Percentiles rank a stretch among this genome's conserved stretches.
phyloP scores from a whole-genome alignment of 768 basidiomycete species.

The Phanerodontia chrysosporium region DNA sequence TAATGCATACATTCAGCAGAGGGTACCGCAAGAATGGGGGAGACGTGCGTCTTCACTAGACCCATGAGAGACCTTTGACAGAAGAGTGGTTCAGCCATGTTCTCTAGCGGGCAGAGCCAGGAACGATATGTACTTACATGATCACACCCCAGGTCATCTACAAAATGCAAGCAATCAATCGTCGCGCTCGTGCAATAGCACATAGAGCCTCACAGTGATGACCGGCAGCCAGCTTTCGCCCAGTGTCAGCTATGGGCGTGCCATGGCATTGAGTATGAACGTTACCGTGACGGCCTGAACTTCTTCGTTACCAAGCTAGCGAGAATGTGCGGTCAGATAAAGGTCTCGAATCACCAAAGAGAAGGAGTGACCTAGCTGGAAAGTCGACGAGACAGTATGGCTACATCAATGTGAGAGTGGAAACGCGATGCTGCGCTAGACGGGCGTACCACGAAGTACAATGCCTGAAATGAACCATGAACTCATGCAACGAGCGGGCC shows the following conservation, averaged over 20 bases:
- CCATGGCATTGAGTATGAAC: not conserved
- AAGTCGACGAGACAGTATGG: slow-evolving; percentile 63
- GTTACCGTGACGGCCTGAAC: slow-evolving; percentile 51
- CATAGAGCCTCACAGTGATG: slow-evolving; percentile 40
- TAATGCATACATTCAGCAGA: slow-evolving; percentile 16
- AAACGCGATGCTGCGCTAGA: too few species aligned
- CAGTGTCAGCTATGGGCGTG: not conserved
- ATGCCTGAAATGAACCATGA: slow-evolving; percentile 33
- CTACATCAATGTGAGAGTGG: slow-evolving; percentile 27
- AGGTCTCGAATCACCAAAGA: too few species aligned
- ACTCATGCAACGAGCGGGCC: too few species aligned
- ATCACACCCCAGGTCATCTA: not conserved
- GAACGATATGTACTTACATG: not conserved
- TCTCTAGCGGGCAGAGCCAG: not conserved
- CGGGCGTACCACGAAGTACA: slow-evolving; percentile 59
- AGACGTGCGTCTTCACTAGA: not conserved
- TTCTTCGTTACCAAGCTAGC: slow-evolving; percentile 48
- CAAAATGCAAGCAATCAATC: not conserved
- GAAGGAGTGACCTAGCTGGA: slow-evolving; percentile 53
- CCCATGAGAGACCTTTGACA: slow-evolving; percentile 24
- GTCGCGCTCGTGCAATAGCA: not conserved
- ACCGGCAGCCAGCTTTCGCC: slow-evolving; percentile 57
- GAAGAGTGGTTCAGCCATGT: not conserved
- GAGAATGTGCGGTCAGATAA: not conserved
- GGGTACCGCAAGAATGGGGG: not conserved